Evolutionary conservation across 495 filamentous ascomycete genomes (phyloP), one percentile per base, ranked within the genome.

Genomic region (Paragyromitra xinjiangensis): DNA sequence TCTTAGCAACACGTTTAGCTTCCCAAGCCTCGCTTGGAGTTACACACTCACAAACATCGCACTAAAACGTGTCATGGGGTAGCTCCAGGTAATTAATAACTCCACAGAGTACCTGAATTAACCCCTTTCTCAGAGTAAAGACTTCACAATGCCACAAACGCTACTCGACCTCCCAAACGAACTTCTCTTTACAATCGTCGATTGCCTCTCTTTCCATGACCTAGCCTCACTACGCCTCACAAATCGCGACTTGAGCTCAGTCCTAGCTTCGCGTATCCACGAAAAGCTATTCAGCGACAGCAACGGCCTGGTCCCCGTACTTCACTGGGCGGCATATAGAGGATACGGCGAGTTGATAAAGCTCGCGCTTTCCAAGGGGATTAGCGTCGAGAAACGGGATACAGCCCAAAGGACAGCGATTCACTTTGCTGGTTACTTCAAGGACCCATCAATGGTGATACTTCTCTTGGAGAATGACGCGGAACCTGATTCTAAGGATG

Each of bases 391-490:
- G 26, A 51, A 6, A 7, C 64, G 64, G 6, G 64, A 51, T 45
- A 12, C 19, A 1, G 12, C 44, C 1, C 42, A 53, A 37, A 50
- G 45, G 37, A 66, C 64, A 16, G 64, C 44, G 14, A 48, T 66
- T 45, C 63, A 65, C 40, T 65, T 26, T 48, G 63, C 63, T 26
- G 24, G 14, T 6, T 24, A 16, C 44, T 50, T 16, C 63, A 48
- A 48, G 50, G 40, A 65, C 44, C 26, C 63, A 4, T 65, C 14
- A 29, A 65, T 75, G 42, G 44, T 78, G 1, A 9, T 48, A 12
- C 48, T 75, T 8, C 69, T 71, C 24, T 39, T 71, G 56, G 6
- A 40, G 6, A 50, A 51, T 6, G 71, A 64, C 6, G 76, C 76
- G 24, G 65, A 64, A 16, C 56, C 53, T 8, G 24, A 64, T 24